Evolutionary conservation across 2,329 filamentous ascomycete genomes (phyloP).

Genomic region (Bisporella sp.): DNA sequence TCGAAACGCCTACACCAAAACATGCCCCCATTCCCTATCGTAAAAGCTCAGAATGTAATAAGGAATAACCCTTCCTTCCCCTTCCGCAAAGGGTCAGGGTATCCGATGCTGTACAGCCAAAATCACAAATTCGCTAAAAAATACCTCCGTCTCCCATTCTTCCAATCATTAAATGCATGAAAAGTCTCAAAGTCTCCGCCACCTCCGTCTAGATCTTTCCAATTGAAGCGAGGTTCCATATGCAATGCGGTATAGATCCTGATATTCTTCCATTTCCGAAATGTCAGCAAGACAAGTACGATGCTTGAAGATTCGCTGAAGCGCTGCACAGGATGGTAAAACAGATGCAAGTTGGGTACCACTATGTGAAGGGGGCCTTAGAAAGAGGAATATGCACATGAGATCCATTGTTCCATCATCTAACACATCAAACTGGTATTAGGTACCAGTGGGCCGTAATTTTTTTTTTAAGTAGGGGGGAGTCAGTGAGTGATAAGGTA

Average conservation of each 20-base stretch:
- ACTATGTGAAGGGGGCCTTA: conserved; percentile 4
- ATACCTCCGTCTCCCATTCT: too few species aligned
- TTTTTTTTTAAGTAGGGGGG: neutral
- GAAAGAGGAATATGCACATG: conserved; percentile 21
- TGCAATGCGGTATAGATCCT: conserved; percentile 10
- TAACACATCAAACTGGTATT: conserved; percentile 16
- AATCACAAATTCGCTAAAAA: too few species aligned
- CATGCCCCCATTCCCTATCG: too few species aligned
- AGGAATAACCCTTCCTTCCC: too few species aligned
- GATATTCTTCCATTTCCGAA: conserved; percentile 7
- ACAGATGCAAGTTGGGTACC: conserved; percentile 11
- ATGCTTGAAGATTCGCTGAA: conserved; percentile 23
- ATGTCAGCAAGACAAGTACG: conserved; percentile 10
- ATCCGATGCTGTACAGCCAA: too few species aligned
- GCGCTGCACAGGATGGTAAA: conserved; percentile 15
- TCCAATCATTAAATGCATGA: conserved; percentile 4
- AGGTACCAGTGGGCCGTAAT: conserved; percentile 8
- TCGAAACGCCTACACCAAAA: too few species aligned
- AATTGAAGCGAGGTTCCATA: conserved; percentile 12
- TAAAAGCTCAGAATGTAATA: too few species aligned
- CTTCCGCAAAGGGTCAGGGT: too few species aligned
- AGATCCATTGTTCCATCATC: conserved; percentile 19
- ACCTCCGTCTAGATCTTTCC: conserved; percentile 2
- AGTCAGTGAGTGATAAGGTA: neutral
- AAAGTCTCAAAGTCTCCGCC: neutral